These are phyloP conservation scores for Pseudopyricularia cyperi DNA, from an alignment of 2,329 filamentous ascomycete genomes.

Conservation along the genomic window DNA sequence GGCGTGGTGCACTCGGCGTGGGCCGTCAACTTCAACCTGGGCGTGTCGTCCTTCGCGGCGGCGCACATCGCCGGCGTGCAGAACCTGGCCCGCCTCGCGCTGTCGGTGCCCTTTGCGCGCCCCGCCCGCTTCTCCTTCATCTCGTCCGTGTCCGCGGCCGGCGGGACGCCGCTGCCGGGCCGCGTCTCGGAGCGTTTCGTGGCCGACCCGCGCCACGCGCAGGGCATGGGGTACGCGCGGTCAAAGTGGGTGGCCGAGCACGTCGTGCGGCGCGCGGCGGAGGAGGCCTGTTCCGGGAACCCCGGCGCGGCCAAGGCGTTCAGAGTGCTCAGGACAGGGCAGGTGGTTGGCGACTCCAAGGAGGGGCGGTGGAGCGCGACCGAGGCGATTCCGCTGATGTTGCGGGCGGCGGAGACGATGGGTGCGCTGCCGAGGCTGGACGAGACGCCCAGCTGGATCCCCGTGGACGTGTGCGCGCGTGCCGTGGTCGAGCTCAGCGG, in stretches of 20 bases:
- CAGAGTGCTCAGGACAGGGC: slow-evolving; percentile 31
- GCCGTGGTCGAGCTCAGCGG: slow-evolving; percentile 23
- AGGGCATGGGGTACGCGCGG: slow-evolving; percentile 37
- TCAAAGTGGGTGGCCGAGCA: slow-evolving; percentile 35
- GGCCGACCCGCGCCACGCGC: slow-evolving; percentile 22
- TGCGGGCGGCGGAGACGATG: slow-evolving; percentile 29
- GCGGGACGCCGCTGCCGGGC: slow-evolving; percentile 21
- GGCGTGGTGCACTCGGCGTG: slow-evolving; percentile 36
- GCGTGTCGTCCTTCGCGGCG: slow-evolving; percentile 31
- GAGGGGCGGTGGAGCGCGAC: slow-evolving; percentile 36
- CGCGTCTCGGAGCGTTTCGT: slow-evolving; percentile 22
- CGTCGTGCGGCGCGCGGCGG: slow-evolving; percentile 18
- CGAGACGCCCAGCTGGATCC: slow-evolving; percentile 30
- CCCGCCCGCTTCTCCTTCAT: slow-evolving; percentile 28
- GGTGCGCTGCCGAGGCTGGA: slow-evolving; percentile 29
- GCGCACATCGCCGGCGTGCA: slow-evolving; percentile 29
- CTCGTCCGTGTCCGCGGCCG: slow-evolving; percentile 29
- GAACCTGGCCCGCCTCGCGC: slow-evolving; percentile 29
- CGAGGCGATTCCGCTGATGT: slow-evolving; percentile 38
- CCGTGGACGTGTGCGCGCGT: slow-evolving; percentile 29
- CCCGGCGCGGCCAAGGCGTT: slow-evolving; percentile 6
- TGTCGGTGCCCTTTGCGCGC: slow-evolving; percentile 15
- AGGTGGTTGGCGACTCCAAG: slow-evolving; percentile 33
- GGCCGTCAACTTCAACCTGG: slow-evolving; percentile 42
- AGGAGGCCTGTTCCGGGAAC: slow-evolving; percentile 10